phyloP scores from a whole-genome alignment of 2,329 filamentous ascomycete species.

The Fusarium pseudonygamai region DNA sequence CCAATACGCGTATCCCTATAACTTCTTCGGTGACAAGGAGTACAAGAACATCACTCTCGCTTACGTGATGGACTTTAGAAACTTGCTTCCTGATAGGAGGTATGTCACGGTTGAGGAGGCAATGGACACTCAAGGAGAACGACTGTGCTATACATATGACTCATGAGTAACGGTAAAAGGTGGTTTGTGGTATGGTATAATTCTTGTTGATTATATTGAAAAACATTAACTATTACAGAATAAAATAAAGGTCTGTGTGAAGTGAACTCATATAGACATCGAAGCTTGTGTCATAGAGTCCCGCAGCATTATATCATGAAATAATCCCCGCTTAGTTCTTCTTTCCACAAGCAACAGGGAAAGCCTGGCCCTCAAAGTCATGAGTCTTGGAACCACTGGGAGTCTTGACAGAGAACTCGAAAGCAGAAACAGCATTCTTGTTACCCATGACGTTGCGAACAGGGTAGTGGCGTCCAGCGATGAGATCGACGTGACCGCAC shows the following conservation, averaged over 20 bases:
- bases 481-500: constrained; percentile 24
- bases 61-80: neutral
- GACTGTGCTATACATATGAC: neutral
- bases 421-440: constrained; percentile 1
- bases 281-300: neutral
- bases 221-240: neutral
- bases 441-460: constrained; percentile 37
- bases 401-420: neutral
- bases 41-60: neutral
- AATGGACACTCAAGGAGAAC: neutral
- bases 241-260: neutral
- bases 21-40: neutral
- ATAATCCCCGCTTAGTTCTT: neutral
- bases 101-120: neutral
- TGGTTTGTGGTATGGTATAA: too few species aligned
- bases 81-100: neutral
- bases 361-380: neutral
- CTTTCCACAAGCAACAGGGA: neutral
- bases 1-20: neutral
- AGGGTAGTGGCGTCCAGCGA: constrained; percentile 29
- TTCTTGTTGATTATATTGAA: neutral
- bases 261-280: neutral
- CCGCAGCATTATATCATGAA: neutral
- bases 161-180: neutral
- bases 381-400: neutral